Evolutionary conservation across 2,329 filamentous ascomycete species (phyloP).

Genomic region (Epichloe uncinata): DNA sequence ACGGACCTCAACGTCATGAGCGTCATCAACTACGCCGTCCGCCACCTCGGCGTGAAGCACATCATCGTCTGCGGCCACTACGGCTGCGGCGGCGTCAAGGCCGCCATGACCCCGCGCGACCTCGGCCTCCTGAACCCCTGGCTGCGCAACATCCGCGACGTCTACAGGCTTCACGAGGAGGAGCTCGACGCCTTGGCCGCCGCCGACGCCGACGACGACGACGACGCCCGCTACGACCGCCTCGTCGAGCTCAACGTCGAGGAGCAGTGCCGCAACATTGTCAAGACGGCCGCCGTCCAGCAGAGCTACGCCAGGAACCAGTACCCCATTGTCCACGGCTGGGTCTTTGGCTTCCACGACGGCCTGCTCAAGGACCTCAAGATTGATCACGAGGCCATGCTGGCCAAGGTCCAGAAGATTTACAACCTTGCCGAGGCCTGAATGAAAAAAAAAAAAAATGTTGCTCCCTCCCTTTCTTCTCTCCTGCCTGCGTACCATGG

Average conservation of each 20-base stretch:
- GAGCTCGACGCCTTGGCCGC: slow-evolving; percentile 51
- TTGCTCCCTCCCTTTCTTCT: too few relatives aligned
- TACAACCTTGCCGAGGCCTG: slow-evolving; percentile 36
- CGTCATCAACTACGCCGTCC: slow-evolving; percentile 80
- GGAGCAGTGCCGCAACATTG: slow-evolving; percentile 63
- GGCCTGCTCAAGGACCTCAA: slow-evolving; percentile 53
- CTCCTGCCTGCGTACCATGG: too few relatives aligned
- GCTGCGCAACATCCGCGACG: slow-evolving; percentile 62
- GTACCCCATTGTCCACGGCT: slow-evolving; percentile 59
- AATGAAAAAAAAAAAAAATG: too few relatives aligned
- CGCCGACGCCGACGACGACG: slow-evolving; percentile 29
- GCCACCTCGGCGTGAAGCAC: slow-evolving; percentile 68
- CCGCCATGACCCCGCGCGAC: slow-evolving; percentile 58
- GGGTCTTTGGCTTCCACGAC: slow-evolving; percentile 58
- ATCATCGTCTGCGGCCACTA: slow-evolving; percentile 71
- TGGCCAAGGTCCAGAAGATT: slow-evolving; percentile 49
- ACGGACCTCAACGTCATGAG: slow-evolving; percentile 68
- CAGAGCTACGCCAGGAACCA: slow-evolving; percentile 50
- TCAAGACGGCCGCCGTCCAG: slow-evolving; percentile 70
- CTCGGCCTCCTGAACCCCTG: slow-evolving; percentile 60
- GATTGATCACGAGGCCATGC: slow-evolving; percentile 44
- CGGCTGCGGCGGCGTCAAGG: slow-evolving; percentile 64
- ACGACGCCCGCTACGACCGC: slow-evolving; percentile 49
- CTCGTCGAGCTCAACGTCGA: slow-evolving; percentile 76
- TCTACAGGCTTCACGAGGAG: slow-evolving; percentile 56